Evolutionary conservation across 805 yeast genomes (phyloP).

Genomic region (Candida gorgasii): DNA sequence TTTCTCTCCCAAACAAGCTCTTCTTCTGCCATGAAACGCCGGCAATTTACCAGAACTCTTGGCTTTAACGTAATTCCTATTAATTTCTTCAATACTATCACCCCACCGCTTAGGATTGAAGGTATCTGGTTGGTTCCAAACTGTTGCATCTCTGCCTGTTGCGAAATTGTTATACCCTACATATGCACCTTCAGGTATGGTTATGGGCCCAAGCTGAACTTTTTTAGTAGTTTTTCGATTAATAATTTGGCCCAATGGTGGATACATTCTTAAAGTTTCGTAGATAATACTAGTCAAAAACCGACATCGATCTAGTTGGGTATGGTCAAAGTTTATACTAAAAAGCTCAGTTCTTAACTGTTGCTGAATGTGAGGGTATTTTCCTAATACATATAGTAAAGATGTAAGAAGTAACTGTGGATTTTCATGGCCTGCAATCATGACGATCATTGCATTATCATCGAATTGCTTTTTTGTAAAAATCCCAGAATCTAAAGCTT

Average conservation of each 20-base stretch:
- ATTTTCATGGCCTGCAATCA: slow-evolving; percentile 67
- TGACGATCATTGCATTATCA: slow-evolving; percentile 54
- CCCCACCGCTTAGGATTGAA: slow-evolving; percentile 61
- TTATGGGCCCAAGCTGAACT: slow-evolving; percentile 43
- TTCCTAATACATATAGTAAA: slow-evolving; percentile 47
- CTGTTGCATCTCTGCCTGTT: slow-evolving; percentile 44
- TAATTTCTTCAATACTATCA: slow-evolving; percentile 31
- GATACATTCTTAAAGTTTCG: slow-evolving; percentile 52
- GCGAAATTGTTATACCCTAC: slow-evolving; percentile 58
- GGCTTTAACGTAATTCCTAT: slow-evolving; percentile 38
- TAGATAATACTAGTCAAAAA: slow-evolving; percentile 37
- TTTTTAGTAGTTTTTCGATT: slow-evolving; percentile 46
- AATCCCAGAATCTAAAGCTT: slow-evolving; percentile 35
- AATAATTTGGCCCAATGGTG: slow-evolving; percentile 58
- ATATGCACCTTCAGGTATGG: slow-evolving; percentile 51
- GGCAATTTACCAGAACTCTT: slow-evolving; percentile 49
- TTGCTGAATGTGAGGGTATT: slow-evolving; percentile 35
- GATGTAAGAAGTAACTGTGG: slow-evolving; percentile 55
- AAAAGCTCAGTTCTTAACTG: slow-evolving; percentile 23
- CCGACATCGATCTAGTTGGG: slow-evolving; percentile 17
- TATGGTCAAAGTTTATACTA: background rate
- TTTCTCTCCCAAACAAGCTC: slow-evolving; percentile 64
- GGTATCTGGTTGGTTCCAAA: slow-evolving; percentile 46
- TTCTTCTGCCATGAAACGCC: slow-evolving; percentile 58
- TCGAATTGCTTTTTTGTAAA: slow-evolving; percentile 48